Base-by-base conservation (phyloP, 2,329 filamentous ascomycete species). In the Nannizzia gypsea region DNA sequence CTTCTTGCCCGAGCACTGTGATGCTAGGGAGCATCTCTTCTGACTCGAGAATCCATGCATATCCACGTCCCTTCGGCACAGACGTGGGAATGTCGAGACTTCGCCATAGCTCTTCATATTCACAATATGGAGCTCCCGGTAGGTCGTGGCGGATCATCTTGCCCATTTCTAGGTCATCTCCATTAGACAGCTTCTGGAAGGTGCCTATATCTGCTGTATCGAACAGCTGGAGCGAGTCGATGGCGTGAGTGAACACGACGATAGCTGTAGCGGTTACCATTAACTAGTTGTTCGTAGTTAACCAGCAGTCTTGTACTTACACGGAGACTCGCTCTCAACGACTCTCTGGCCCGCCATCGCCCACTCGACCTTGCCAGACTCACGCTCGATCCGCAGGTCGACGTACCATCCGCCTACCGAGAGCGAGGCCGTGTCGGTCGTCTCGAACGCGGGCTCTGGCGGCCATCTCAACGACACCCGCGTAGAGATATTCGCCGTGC, bases 81-180 rank as follows among this genome's bases (percentile, higher is more conserved):
- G 38, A 20, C n/a, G 20, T n/a, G 5, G 57, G 34, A 8, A 59
- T 13, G 2, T 71, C 66, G 1, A 74, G 69, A 46, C 83, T 80
- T 1, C 73, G 69, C 86, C 86, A 89, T 1, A 86, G 68, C 70
- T 89, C 86, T 68, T 88, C 85, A 64, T 90, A 89, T 6, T 69
- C 66, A 2, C 67, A 67, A 0, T 72, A 61, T 2, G 69, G 69
- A 8, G 65, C 64, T 1, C 69, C 70, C 0, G 70, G 67, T 0
- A 70, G 59, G 63, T 75, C 71, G 22, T 67, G 66, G 13, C 71
- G 71, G 22, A 72, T 67, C 74, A 76, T 76, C 0, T 63, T 64
- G 0, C 74, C 74, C 0, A 66, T 71, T 59, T 76, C 74, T 0
- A 76, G 67, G 34, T 71, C 70, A 52, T 76, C 72, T 1, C 74